A percentile compares a stretch with the other conserved stretches of the same genome.
These are phyloP conservation scores for Neurospora sp. DNA, from an alignment of 495 filamentous ascomycete species.

Conservation along the genomic window DNA sequence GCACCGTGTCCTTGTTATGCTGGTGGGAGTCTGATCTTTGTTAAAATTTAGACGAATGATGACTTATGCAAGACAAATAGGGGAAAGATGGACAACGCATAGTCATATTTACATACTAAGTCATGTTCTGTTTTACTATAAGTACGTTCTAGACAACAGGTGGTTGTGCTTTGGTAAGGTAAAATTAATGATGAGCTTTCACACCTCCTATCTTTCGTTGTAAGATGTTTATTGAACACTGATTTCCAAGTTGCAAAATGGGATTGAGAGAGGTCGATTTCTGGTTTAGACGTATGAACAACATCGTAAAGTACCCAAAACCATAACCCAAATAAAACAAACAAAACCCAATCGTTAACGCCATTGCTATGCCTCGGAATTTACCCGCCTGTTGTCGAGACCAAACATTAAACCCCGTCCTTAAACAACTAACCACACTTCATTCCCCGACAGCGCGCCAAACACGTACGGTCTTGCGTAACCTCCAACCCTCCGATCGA, in stretches of 20 bases:
- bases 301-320: background rate
- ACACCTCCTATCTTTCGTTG: background rate
- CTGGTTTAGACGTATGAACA: background rate
- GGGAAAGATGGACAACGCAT: background rate
- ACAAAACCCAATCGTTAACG: slow-evolving; percentile 1
- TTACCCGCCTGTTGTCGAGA: background rate
- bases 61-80: background rate
- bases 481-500: background rate
- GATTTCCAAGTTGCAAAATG: background rate
- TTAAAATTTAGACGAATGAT: background rate
- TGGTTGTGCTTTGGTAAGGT: background rate
- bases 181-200: background rate
- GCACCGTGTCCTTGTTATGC: background rate
- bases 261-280: background rate
- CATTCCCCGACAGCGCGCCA: background rate
- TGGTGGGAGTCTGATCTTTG: background rate
- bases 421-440: background rate
- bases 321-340: background rate
- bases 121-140: background rate
- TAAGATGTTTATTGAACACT: background rate
- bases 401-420: background rate
- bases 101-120: background rate
- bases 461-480: background rate
- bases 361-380: slow-evolving; percentile 12
- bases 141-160: background rate